A percentile compares a stretch with the other conserved stretches of the same genome.
These are phyloP conservation scores for Alloteropsis semialata DNA, from an alignment of 176 grass and related monocot genomes.

Conservation along the genomic window DNA sequence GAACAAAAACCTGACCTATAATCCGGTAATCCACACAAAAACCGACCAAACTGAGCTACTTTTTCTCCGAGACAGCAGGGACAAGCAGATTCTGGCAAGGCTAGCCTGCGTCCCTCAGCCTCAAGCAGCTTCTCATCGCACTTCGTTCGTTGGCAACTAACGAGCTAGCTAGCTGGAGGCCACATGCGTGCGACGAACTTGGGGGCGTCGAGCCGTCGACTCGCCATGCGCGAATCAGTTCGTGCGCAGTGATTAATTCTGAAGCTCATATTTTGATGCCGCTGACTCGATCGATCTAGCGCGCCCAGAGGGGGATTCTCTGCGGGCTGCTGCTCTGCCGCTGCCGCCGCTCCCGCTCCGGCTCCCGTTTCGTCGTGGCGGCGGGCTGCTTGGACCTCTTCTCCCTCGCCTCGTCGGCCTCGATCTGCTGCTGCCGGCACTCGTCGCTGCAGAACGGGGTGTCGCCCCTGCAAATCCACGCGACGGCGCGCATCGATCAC, in stretches of 20 bases:
- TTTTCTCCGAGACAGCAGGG: background rate
- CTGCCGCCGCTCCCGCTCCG: constrained; percentile 27
- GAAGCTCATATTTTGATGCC: background rate
- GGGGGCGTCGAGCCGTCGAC: background rate
- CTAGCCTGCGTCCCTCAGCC: background rate
- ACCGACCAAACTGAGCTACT: background rate
- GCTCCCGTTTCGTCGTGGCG: background rate
- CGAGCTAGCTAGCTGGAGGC: background rate
- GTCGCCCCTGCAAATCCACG: constrained; percentile 52
- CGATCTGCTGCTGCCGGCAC: constrained; percentile 65
- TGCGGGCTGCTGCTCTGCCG: constrained; percentile 37
- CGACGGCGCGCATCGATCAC: background rate
- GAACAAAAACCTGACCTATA: background rate
- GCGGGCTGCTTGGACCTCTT: constrained; percentile 28
- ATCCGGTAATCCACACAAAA: background rate
- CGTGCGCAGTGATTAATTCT: background rate
- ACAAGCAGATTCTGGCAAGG: background rate
- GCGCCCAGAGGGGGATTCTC: constrained; percentile 55
- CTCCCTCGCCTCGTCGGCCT: constrained; percentile 58
- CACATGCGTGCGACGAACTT: background rate
- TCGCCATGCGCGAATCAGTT: background rate
- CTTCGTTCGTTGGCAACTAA: constrained; percentile 1
- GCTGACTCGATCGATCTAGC: constrained; percentile 3
- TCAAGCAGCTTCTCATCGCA: background rate
- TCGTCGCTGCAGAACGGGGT: constrained; percentile 75